A percentile compares a stretch with the other conserved stretches of the same genome.
phyloP scores from a whole-genome alignment of 805 yeast genomes.

The Peterozyma toletana region DNA sequence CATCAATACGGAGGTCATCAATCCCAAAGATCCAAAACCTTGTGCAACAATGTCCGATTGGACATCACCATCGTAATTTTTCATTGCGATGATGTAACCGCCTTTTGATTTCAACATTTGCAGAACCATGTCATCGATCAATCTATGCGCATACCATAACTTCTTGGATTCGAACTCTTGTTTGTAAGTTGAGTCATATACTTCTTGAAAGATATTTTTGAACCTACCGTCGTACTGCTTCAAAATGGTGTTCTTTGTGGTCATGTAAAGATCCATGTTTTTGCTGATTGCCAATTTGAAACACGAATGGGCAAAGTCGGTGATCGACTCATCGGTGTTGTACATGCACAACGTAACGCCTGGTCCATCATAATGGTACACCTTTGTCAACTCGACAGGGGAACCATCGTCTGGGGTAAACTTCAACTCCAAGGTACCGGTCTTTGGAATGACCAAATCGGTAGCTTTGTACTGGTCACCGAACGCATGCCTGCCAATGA shows the following conservation, averaged over 20 bases:
- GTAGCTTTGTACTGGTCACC: conserved; percentile 97
- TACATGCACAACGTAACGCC: conserved; percentile 92
- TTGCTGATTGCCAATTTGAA: conserved; percentile 81
- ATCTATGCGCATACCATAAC: conserved; percentile 96
- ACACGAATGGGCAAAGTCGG: conserved; percentile 88
- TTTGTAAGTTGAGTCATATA: conserved; percentile 68
- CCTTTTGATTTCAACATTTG: conserved; percentile 96
- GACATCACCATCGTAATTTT: conserved; percentile 97
- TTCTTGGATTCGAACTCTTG: conserved; percentile 64
- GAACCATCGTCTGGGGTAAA: conserved; percentile 68
- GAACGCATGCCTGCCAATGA: conserved; percentile 95
- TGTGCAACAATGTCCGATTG: conserved; percentile 96
- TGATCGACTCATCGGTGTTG: conserved; percentile 87
- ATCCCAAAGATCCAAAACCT: conserved; percentile 94
- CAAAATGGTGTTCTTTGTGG: conserved; percentile 92
- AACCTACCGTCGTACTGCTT: conserved; percentile 93
- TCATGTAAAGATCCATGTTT: conserved; percentile 72
- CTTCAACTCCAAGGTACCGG: conserved; percentile 73
- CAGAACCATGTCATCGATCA: conserved; percentile 98
- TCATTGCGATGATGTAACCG: conserved; percentile 92
- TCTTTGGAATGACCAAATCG: conserved; percentile 69
- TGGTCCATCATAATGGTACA: conserved; percentile 60
- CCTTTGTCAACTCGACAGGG: conserved; percentile 42
- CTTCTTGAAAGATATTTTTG: conserved; percentile 83
- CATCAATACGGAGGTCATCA: conserved; percentile 94